A percentile compares a stretch with the other conserved stretches of the same genome.
Evolutionary conservation across 768 basidiomycete species (phyloP).

Genomic region (Hortiboletus campestris): DNA sequence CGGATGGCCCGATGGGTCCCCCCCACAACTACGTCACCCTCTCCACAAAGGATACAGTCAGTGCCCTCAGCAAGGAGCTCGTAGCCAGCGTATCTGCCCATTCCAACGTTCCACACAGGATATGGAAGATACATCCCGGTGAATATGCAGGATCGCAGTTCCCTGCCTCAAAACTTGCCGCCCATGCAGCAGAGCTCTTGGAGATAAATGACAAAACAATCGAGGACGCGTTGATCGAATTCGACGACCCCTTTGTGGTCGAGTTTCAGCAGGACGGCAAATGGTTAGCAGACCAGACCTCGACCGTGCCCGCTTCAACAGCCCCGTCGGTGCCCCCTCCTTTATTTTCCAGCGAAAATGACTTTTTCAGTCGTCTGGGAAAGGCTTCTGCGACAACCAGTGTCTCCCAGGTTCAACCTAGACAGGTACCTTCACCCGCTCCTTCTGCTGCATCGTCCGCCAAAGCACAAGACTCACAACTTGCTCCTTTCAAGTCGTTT

Average conservation of each 20-base stretch:
- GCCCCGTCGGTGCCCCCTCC: conserved; percentile 39
- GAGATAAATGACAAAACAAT: conserved; percentile 46
- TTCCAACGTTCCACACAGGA: conserved; percentile 43
- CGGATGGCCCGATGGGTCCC: conserved; percentile 28
- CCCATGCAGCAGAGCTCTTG: conserved; percentile 39
- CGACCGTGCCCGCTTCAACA: conserved; percentile 3
- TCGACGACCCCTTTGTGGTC: conserved; percentile 72
- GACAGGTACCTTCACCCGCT: conserved; percentile 21
- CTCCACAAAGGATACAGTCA: conserved; percentile 52
- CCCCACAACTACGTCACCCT: conserved; percentile 42
- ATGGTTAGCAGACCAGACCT: conserved; percentile 52
- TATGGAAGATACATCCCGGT: conserved; percentile 57
- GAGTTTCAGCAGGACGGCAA: conserved; percentile 61
- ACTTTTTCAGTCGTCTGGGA: conserved; percentile 54
- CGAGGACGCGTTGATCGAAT: conserved; percentile 55
- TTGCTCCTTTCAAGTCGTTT: conserved; percentile 32
- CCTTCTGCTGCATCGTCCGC: conserved; percentile 21
- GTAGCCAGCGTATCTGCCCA: conserved; percentile 37
- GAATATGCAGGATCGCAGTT: conserved; percentile 34
- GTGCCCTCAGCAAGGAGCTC: conserved; percentile 40
- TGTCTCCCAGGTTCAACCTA: conserved; percentile 23
- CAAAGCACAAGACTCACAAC: conserved; percentile 27
- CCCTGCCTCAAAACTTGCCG: conserved; percentile 26
- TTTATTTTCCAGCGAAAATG: conserved; percentile 48
- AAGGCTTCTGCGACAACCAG: conserved; percentile 21